These are phyloP conservation scores for Clonostachys solani DNA, from an alignment of 2,329 filamentous ascomycete genomes.

Conservation along the genomic window DNA sequence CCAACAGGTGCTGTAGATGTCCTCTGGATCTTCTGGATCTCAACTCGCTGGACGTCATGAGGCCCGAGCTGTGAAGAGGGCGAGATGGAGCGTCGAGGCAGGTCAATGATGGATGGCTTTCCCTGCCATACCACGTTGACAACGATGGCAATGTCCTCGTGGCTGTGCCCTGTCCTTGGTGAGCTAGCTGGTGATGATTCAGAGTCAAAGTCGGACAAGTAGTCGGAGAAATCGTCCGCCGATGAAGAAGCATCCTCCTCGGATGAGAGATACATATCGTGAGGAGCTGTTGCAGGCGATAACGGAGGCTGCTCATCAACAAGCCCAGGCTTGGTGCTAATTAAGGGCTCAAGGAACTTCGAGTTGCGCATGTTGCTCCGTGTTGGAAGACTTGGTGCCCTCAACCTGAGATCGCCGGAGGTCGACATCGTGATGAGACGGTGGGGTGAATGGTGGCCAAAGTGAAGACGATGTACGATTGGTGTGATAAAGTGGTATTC, in stretches of 20 bases:
- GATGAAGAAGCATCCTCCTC: constrained; percentile 63
- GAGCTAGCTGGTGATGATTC: constrained; percentile 9
- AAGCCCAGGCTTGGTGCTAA: constrained; percentile 6
- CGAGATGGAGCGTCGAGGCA: constrained; percentile 34
- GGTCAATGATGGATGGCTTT: constrained; percentile 53
- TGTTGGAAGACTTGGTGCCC: constrained; percentile 32
- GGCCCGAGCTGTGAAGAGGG: background rate
- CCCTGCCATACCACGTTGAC: constrained; percentile 57
- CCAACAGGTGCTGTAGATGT: background rate
- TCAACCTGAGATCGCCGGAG: background rate
- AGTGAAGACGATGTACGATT: too few species aligned
- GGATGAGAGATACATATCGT: constrained; percentile 60
- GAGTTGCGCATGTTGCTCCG: constrained; percentile 39
- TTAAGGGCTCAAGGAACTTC: constrained; percentile 27
- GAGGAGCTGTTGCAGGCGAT: constrained; percentile 38
- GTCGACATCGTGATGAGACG: background rate
- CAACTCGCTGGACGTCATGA: too few species aligned
- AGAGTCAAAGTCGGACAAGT: constrained; percentile 36
- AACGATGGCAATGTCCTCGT: constrained; percentile 52
- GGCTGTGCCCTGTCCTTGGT: constrained; percentile 29
- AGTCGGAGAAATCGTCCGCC: constrained; percentile 55
- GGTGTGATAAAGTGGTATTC: too few species aligned
- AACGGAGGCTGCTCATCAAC: constrained; percentile 19
- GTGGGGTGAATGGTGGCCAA: too few species aligned
- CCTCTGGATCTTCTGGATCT: background rate